A percentile compares a stretch with the other conserved stretches of the same genome.
phyloP scores from a whole-genome alignment of 2,329 filamentous ascomycete species.

The Sclerotinia glacialis region DNA sequence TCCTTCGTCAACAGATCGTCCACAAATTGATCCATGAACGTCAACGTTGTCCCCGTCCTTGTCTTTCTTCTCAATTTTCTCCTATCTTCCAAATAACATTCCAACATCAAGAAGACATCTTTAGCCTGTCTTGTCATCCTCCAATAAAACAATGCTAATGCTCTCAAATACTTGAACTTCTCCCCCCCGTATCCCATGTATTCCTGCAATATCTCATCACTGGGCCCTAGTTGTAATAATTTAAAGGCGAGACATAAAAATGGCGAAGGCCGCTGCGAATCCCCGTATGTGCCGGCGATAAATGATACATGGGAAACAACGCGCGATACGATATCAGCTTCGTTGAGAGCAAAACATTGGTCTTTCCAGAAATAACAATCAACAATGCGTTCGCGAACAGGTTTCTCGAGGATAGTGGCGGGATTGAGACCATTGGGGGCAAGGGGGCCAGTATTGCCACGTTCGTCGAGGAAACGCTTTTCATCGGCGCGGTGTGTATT shows the following conservation, averaged over 20 bases:
- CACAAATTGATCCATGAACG: slow-evolving; percentile 86
- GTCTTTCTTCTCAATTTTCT: slow-evolving; percentile 79
- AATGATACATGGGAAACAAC: slow-evolving; percentile 78
- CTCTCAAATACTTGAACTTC: slow-evolving; percentile 81
- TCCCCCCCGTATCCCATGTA: slow-evolving; percentile 76
- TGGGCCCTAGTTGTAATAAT: slow-evolving; percentile 81
- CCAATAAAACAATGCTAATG: slow-evolving; percentile 90
- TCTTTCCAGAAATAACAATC: slow-evolving; percentile 98
- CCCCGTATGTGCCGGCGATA: slow-evolving; percentile 84
- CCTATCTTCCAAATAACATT: slow-evolving; percentile 78
- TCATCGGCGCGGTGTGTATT: slow-evolving; percentile 73
- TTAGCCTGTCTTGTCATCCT: slow-evolving; percentile 78
- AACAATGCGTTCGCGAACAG: slow-evolving; percentile 90
- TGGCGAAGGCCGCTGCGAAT: slow-evolving; percentile 80
- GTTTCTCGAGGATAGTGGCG: slow-evolving; percentile 92
- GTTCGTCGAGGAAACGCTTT: slow-evolving; percentile 80
- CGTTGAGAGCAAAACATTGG: slow-evolving; percentile 94
- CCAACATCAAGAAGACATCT: slow-evolving; percentile 75
- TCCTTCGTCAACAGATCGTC: slow-evolving; percentile 89
- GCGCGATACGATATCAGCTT: slow-evolving; percentile 78
- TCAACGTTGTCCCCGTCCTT: slow-evolving; percentile 71
- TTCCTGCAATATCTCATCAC: slow-evolving; percentile 72
- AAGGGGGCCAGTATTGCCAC: slow-evolving; percentile 72
- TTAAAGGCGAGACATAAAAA: slow-evolving; percentile 96
- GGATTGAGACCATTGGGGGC: slow-evolving; percentile 88